Evolutionary conservation across 1,284 basidiomycete species (phyloP), one percentile per base, ranked within the genome.

Genomic region (Pulveroboletus sp.): DNA sequence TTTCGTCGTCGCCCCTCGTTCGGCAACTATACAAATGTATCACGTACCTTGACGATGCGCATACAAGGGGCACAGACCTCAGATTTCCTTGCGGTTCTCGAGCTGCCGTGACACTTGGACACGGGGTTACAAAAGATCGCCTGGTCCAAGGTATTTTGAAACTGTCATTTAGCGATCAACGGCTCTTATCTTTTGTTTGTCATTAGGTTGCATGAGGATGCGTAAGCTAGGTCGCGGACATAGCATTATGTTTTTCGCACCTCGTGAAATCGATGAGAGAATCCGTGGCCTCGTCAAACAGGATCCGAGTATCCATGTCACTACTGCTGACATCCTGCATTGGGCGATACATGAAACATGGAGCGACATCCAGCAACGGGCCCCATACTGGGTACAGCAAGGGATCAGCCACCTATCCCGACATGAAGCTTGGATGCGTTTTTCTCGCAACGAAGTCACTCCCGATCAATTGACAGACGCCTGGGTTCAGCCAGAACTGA

Each of bases 271-370:
- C 8, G 52, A 53, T 47, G 22, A 33, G 9, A 47, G 38, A 17
- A 53, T 53, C 5, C 44, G 52, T 2, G 8, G 29, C 26, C 29
- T 53, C 10, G 10, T 28, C 12, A 53, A 53, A 42, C 29, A 33
- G 4, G 22, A 52, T 8, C 28, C 2, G 10, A 14, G 7, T 15
- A 25, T 29, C 22, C 28, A 7, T 10, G 10, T 53, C 5, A 31
- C 38, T 12, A 53, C 43, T 0, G 28, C 39, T 4, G 52, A 53
- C 4, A 28, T 42, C 29, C 17, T 53, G n/a, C 43, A 25, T 22
- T 53, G 51, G 51, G 51, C 36, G 7, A 53, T 53, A 25, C 36
- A 40, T 4, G 51, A 53, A 40, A 53, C 51, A 26, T 46, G 51
- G 36, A 39, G 8, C 10, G 38, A 38, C 7, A 48, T 53, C 5